phyloP scores from a whole-genome alignment of 306 rosid genomes.

The Medicago arabica region DNA sequence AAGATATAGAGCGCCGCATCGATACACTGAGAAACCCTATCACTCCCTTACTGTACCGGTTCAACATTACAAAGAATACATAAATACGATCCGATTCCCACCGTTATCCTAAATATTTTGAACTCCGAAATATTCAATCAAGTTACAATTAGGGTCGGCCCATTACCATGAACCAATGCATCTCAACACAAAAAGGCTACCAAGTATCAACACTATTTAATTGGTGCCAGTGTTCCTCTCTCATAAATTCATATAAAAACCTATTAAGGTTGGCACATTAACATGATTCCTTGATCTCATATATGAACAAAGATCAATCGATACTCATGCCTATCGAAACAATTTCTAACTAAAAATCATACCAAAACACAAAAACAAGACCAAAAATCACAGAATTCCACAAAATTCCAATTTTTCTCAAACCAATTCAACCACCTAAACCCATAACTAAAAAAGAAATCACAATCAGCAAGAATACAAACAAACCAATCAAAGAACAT shows the following conservation, averaged over 20 bases:
- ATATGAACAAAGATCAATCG: neutral
- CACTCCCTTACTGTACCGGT: neutral
- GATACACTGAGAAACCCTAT: neutral
- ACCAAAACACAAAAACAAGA: constrained; percentile 29
- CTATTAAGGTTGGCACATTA: neutral
- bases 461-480: constrained; percentile 32
- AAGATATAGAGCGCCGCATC: neutral
- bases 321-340: neutral
- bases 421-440: constrained; percentile 27
- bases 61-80: neutral
- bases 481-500: constrained; percentile 32
- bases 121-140: neutral
- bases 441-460: constrained; percentile 12
- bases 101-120: neutral
- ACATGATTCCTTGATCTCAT: neutral
- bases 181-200: neutral
- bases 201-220: constrained; percentile 8
- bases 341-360: constrained; percentile 9
- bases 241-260: neutral
- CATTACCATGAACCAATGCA: neutral
- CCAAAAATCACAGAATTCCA: constrained; percentile 31
- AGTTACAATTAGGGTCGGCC: neutral
- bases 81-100: neutral
- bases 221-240: neutral
- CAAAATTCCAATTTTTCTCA: neutral